Evolutionary conservation across 139 green algal species (phyloP), one percentile per base, ranked within the genome.

Genomic region (Asterochloris erici): DNA sequence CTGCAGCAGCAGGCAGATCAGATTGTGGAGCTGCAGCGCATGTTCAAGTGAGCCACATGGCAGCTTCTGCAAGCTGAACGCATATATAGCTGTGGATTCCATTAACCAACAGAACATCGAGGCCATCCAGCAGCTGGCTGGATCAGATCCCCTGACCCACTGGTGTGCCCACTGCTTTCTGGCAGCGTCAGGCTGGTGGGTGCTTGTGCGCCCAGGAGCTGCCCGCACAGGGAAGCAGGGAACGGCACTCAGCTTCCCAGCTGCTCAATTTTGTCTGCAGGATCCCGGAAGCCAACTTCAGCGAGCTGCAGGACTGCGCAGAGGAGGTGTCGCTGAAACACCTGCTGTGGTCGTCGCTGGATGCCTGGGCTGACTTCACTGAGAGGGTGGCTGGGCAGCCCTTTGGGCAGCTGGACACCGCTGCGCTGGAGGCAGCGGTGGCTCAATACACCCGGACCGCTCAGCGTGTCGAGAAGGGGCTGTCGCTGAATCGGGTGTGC

Each of bases 261-360:
- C 26, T 38, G 47, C 54, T 68, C 14, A 82, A 4, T 27, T 1
- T 64, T 79, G 29, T 66, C 12, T 79, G 63, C 84, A 91, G 89
- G 26, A 63, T 82, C 9, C 19, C 69, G 63, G 78, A 74, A 15
- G 63, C 78, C 47, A 61, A 74, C 60, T 87, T 91, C 69, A 54
- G 76, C 15, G 89, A 92, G 68, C 75, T 92, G 68, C 82, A 86
- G 63, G 85, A 89, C 70, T 90, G 85, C 54, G 63, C 47, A 23
- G 89, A 91, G 82, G 86, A 96, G 79, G 90, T 97, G 13, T 74
- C 77, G 12, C 87, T 97, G 11, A 95, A 95, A 88, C 90, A 91
- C 26, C 73, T 79, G 12, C 83, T 98, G 77, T 98, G 94, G 94
- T 62, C 83, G 23, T 78, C 63, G 63, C 79, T 73, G 26, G 73